Conservation (phyloP, 345 rosid species). For the Hypericum perforatum region DNA sequence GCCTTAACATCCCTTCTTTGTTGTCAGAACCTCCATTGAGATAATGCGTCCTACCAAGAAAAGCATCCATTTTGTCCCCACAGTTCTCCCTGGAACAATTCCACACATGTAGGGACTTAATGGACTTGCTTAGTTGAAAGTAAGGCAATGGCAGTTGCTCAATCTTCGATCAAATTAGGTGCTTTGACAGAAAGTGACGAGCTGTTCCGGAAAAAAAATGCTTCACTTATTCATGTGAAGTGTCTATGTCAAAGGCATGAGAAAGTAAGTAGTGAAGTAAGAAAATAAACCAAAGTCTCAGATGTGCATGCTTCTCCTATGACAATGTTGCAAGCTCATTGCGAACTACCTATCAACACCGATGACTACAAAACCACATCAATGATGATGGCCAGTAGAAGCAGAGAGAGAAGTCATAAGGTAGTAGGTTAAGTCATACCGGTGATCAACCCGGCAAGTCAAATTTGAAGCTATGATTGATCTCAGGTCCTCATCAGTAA, state of each 20-base stretch:
- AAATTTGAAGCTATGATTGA: constrained; percentile 53
- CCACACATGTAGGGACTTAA: background rate
- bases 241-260: too few relatives aligned
- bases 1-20: constrained; percentile 50
- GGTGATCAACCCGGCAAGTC: constrained; percentile 72
- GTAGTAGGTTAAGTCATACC: constrained; percentile 26
- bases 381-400: background rate
- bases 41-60: constrained; percentile 53
- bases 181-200: too few relatives aligned
- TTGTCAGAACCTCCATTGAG: constrained; percentile 56
- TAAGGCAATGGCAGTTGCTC: too few relatives aligned
- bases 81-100: constrained; percentile 44
- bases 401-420: background rate
- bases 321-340: too few relatives aligned
- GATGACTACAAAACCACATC: background rate
- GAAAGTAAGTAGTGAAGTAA: too few relatives aligned
- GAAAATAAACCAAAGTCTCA: too few relatives aligned
- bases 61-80: constrained; percentile 50
- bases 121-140: too few relatives aligned
- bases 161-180: too few relatives aligned
- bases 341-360: too few relatives aligned
- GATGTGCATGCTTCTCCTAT: too few relatives aligned
- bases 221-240: too few relatives aligned
- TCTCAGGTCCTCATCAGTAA: constrained; percentile 62
- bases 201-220: too few relatives aligned